A percentile compares a stretch with the other conserved stretches of the same genome.
phyloP scores from a whole-genome alignment of 192 early-diverging fungal genomes.

The Phycomyces nitens region DNA sequence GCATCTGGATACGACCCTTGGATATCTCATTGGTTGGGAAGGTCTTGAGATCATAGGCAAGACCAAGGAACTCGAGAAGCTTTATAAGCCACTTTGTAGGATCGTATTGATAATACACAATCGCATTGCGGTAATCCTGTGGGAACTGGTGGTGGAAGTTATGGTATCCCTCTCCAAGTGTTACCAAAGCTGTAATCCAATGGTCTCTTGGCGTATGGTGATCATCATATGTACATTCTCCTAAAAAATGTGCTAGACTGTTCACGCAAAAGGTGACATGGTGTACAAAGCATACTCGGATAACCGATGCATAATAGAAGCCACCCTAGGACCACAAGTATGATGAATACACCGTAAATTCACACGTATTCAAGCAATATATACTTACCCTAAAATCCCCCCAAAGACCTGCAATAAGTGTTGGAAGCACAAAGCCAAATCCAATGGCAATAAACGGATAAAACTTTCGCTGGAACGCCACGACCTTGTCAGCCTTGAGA shows the following conservation, averaged over 20 bases:
- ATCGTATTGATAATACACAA: constrained; percentile 74
- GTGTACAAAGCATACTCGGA: constrained; percentile 74
- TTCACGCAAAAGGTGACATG: constrained; percentile 91
- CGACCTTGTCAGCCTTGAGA: constrained; percentile 63
- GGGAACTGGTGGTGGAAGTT: constrained; percentile 90
- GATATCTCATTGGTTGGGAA: constrained; percentile 81
- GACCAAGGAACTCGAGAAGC: constrained; percentile 49
- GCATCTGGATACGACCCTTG: constrained; percentile 79
- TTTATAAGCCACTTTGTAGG: constrained; percentile 85
- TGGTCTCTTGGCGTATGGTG: constrained; percentile 78
- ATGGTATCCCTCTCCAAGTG: constrained; percentile 80
- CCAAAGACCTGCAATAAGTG: constrained; percentile 78
- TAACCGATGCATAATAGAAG: constrained; percentile 69
- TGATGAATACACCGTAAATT: not conserved
- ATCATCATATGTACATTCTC: constrained; percentile 75
- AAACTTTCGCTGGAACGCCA: constrained; percentile 74
- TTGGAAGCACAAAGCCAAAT: constrained; percentile 77
- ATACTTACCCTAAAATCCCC: constrained; percentile 56
- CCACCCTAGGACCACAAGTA: constrained; percentile 47
- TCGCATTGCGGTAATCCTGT: constrained; percentile 82
- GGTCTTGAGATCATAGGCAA: constrained; percentile 68
- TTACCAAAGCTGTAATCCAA: constrained; percentile 73
- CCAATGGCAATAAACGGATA: constrained; percentile 67
- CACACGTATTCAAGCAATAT: not conserved
- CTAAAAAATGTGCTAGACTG: constrained; percentile 74